Base-by-base conservation (phyloP, 1,139 yeast genomes). In the Yamadazyma songkhlaensis region DNA sequence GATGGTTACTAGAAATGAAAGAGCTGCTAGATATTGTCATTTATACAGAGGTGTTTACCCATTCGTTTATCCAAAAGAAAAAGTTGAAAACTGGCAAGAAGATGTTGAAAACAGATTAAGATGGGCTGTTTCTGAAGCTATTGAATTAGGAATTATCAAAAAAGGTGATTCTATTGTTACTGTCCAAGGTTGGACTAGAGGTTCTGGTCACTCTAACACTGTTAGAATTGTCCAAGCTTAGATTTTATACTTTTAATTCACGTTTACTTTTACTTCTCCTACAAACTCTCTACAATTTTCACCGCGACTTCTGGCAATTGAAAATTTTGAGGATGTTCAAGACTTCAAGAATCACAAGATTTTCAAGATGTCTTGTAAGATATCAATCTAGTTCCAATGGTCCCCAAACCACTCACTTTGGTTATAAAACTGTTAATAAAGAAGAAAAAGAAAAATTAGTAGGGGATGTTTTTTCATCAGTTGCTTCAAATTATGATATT, bases 1-100 rank as follows among this genome's bases (percentile, higher is more conserved):
- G 73, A 89, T 92, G 96, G 95, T 92, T 53, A 92, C 99, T 56
- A 86, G 98, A 81, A 89, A 89, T 74, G 81, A 77, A 59, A 76
- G 82, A 62, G 81, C 96, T 49, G 96, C 97, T 44, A 87, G 97
- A 73, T 89, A 81, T 73, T 81, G 92, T 53, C 98, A 92, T 74
- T 77, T 92, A 67, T 88, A 87, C 77, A 85, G 99, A 73, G 98
- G 98, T 69, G 98, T 92, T 49, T 92, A 90, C 72, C 98, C 98
- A 62, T 90, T 90, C 72, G 77, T 88, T 53, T 92, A 86, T 76
- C 66, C 72, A 46, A 71, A 77, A 64, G 76, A 74, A 32, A 72
- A 77, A 59, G 79, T 81, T 51, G 79, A 78, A 54, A 83, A 87
- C 79, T 92, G 98, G 98, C 89, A 89, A 67, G 84, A 81, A 62